These are phyloP conservation scores for Gaillardinia entomophila DNA, from an alignment of 805 yeast species.

Conservation along the genomic window DNA sequence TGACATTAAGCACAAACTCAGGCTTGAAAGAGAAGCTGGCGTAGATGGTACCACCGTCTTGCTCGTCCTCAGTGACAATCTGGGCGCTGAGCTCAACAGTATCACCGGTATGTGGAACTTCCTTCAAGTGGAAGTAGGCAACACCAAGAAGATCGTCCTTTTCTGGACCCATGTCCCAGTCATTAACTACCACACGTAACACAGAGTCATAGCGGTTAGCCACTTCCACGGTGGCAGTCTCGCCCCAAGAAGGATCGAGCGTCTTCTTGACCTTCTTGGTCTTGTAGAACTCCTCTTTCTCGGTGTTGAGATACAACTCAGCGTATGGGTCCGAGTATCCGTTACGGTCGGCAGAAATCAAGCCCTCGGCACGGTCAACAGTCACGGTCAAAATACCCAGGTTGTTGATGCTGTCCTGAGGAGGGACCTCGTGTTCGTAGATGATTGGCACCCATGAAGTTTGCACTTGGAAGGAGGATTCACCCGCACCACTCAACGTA, in stretches of 20 bases:
- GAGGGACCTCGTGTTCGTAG: conserved; percentile 53
- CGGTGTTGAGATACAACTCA: conserved; percentile 61
- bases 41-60: conserved; percentile 60
- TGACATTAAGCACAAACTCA: conserved; percentile 52
- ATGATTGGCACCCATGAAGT: conserved; percentile 76
- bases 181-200: conserved; percentile 56
- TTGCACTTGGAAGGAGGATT: conserved; percentile 49
- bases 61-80: conserved; percentile 29
- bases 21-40: conserved; percentile 64
- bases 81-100: conserved; percentile 45
- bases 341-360: conserved; percentile 82
- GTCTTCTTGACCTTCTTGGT: conserved; percentile 82
- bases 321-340: conserved; percentile 94
- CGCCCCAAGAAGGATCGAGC: conserved; percentile 87
- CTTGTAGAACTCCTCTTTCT: conserved; percentile 54
- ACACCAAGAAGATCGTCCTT: conserved; percentile 78
- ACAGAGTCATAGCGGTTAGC: conserved; percentile 57
- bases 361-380: conserved; percentile 56
- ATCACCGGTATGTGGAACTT: conserved; percentile 40
- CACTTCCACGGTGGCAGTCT: conserved; percentile 50
- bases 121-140: conserved; percentile 50
- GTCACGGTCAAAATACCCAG: conserved; percentile 65
- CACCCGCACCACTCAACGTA: conserved; percentile 45
- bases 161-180: conserved; percentile 93
- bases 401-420: conserved; percentile 67